These are phyloP conservation scores for Chrysanthemum seticuspe DNA, from an alignment of 129 eudicot species.

Conservation along the genomic window DNA sequence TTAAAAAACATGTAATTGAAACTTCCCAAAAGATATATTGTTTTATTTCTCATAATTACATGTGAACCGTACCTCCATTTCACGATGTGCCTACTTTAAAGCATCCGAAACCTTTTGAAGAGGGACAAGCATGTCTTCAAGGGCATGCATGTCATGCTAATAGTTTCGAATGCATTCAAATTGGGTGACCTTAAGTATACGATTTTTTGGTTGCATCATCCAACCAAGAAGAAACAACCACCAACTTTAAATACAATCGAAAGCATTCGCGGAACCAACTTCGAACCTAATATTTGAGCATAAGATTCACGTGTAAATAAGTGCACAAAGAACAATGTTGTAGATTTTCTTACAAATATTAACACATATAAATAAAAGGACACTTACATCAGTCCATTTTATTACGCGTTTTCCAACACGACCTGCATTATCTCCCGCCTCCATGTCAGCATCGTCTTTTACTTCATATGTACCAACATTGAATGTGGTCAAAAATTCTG, in stretches of 20 bases:
- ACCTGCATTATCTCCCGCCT: slow-evolving; percentile 26
- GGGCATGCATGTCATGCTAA: slow-evolving; percentile 34
- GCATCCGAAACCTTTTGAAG: slow-evolving; percentile 32
- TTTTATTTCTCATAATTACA: too few species aligned
- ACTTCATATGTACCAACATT: slow-evolving; percentile 19
- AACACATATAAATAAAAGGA: too few species aligned
- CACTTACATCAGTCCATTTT: too few species aligned
- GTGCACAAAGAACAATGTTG: too few species aligned
- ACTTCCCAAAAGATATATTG: too few species aligned
- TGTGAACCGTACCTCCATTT: slow-evolving; percentile 26
- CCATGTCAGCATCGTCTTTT: slow-evolving; percentile 29
- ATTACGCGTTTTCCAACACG: too few species aligned
- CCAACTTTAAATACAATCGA: not conserved
- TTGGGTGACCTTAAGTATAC: slow-evolving; percentile 27
- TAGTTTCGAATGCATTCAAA: slow-evolving; percentile 21
- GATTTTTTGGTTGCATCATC: slow-evolving; percentile 33
- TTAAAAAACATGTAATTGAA: not conserved
- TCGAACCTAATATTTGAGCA: too few species aligned
- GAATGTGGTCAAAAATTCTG: slow-evolving; percentile 6
- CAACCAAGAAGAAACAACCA: slow-evolving; percentile 35
- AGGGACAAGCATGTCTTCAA: slow-evolving; percentile 31
- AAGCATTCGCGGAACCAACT: too few species aligned
- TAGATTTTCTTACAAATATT: too few species aligned
- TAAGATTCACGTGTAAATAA: too few species aligned
- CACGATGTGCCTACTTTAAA: slow-evolving; percentile 26